Evolutionary conservation across 345 rosid genomes (phyloP), one percentile per base, ranked within the genome.

Genomic region (Dovyalis caffra): DNA sequence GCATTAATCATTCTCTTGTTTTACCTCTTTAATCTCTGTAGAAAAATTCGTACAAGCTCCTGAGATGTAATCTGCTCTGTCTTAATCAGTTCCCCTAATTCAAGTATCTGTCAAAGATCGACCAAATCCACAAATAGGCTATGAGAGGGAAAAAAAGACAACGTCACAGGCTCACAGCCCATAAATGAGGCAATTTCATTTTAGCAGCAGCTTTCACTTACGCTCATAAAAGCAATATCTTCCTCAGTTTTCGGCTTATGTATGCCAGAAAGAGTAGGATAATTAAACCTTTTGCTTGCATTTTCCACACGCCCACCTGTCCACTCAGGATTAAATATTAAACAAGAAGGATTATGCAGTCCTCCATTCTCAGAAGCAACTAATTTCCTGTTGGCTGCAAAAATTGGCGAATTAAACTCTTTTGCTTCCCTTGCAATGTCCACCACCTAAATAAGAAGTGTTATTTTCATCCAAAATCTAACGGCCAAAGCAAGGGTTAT

Each of bases 191-290:
- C 21, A 28, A 49, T 34, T 32, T 74, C 15, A 49, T 49, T 64
- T 12, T 2, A 21, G 28, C 15, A 9, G n/a, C 29, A 62, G 73
- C 33, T 34, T 26, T 51, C 74, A 73, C 86, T 85, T 82, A 90
- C 92, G 71, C 86, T 91, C 97, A 91, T 87, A 77, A 90, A 94
- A 53, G 95, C 97, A 40, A 95, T 83, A 85, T 91, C 92, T 79
- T 91, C 88, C 7, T 95, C 89, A 71, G 69, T 73, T 45, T 51
- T 64, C 10, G 92, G 99, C 72, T 75, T 85, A 66, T 60, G 67
- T 32, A 82, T 43, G 40, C 84, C 88, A 1, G 87, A 71, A 2
- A 57, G 16, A 0, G 69, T 69, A 65, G 94, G 91, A 70, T 84
- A 75, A n/a, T 68, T 81, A 68, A 95, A 90, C 79, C 75, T 84